Base-by-base conservation (phyloP, 1,284 basidiomycete genomes). In the Heterobasidion irregulare region DNA sequence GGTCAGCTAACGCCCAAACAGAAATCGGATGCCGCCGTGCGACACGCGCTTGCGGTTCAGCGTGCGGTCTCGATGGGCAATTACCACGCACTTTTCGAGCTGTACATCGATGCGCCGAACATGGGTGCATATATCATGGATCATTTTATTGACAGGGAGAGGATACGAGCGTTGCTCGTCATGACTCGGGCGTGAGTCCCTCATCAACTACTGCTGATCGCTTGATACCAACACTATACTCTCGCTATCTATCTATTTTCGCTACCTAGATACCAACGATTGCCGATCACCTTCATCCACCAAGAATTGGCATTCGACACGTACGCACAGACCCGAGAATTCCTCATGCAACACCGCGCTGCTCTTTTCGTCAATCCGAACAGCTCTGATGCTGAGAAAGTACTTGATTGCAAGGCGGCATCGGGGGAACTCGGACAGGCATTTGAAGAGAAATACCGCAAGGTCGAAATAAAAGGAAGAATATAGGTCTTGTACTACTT, bases 121-220 rank as follows among this genome's bases (percentile, higher is more conserved):
- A 98, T 99, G 97, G 93, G 94, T 52, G 94, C 85, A 56, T 98
- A 98, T 71, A 94, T 99, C 66, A 97, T 99, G 92, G 96, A 99
- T 71, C 94, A 98, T 70, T 98, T 99, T 69, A 89, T 98, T 62
- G 86, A 89, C 66, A 83, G 97, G 61, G 97, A 98, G 73, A 77
- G 97, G 55, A 81, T 91, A 55, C 84, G 86, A 58, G 94, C 94
- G 1, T 72, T 99, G 56, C 82, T 93, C 63, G 83, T 90, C 63
- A 94, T 99, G 75, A 83, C 92, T 43, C 95, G 90, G 80, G 89
- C 91, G 94, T 96, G 63, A 66, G 94, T 38, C 34, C 38, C 41
- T 47, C 51, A 50, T 52, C 47, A 69, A 8, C 36, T 54, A 41
- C 19, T 19, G 26, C 46, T 47, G 48, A 56, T 45, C 33, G 36